A percentile compares a stretch with the other conserved stretches of the same genome.
These are phyloP conservation scores for Ceratocystiopsis sp. DNA, from an alignment of 2,329 filamentous ascomycete genomes.

Conservation along the genomic window DNA sequence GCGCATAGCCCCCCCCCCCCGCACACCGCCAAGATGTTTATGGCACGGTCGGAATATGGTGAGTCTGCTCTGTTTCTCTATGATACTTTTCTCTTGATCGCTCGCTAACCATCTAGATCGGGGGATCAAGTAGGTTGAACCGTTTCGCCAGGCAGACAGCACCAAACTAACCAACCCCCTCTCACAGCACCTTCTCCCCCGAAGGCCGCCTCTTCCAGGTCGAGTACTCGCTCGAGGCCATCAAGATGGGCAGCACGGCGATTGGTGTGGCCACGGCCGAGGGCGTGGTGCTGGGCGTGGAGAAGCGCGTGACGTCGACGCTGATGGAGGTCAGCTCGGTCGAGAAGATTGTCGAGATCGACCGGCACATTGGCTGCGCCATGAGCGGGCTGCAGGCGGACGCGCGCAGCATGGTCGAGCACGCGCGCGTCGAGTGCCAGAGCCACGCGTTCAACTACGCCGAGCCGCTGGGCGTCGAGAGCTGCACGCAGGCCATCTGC, in stretches of 20 bases:
- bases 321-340: constrained; percentile 95
- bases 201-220: constrained; percentile 99
- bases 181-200: constrained; percentile 86
- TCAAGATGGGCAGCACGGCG: constrained; percentile 96
- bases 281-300: constrained; percentile 90
- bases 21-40: constrained; percentile 69
- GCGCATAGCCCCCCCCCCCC: not conserved
- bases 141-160: no score
- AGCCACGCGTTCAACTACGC: constrained; percentile 97
- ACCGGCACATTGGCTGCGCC: constrained; percentile 95
- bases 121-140: constrained; percentile 78
- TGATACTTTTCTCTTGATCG: constrained; percentile 7
- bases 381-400: constrained; percentile 98
- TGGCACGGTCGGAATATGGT: constrained; percentile 99
- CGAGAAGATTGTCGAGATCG: constrained; percentile 99
- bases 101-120: constrained; percentile 44
- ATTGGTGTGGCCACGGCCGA: constrained; percentile 94
- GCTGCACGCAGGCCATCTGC: constrained; percentile 96
- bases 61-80: constrained; percentile 17
- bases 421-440: constrained; percentile 93
- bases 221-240: constrained; percentile 99
- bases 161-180: not conserved
- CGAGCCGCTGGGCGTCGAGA: constrained; percentile 87
- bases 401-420: constrained; percentile 93
- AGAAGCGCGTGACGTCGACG: constrained; percentile 96